These are phyloP conservation scores for Xerocomus spinulosus DNA, from an alignment of 768 basidiomycete genomes.

Conservation along the genomic window DNA sequence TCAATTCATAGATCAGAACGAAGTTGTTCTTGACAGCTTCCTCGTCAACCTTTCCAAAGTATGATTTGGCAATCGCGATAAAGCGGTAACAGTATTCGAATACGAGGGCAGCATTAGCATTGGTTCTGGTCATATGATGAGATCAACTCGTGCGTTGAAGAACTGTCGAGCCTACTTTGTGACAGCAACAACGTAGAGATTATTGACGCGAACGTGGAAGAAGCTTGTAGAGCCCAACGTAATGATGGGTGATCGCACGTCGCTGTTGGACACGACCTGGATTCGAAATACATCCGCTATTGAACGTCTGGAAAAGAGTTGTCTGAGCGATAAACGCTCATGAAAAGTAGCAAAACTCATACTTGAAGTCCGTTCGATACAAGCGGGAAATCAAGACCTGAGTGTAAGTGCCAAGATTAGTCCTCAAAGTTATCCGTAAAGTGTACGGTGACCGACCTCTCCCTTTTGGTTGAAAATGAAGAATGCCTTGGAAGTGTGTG, in stretches of 20 bases:
- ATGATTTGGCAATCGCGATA: slow-evolving; percentile 88
- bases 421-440: background rate
- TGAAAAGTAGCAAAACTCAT: slow-evolving; percentile 25
- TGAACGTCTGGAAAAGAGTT: slow-evolving; percentile 61
- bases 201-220: slow-evolving; percentile 96
- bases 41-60: slow-evolving; percentile 98
- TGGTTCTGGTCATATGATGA: slow-evolving; percentile 54
- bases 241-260: slow-evolving; percentile 95
- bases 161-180: slow-evolving; percentile 67
- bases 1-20: slow-evolving; percentile 94
- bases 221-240: slow-evolving; percentile 98
- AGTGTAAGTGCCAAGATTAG: slow-evolving; percentile 5
- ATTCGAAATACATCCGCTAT: slow-evolving; percentile 98
- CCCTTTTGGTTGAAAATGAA: slow-evolving; percentile 99
- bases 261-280: slow-evolving; percentile 96
- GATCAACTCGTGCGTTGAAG: background rate
- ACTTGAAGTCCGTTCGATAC: slow-evolving; percentile 98
- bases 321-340: slow-evolving; percentile 1
- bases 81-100: slow-evolving; percentile 99
- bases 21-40: slow-evolving; percentile 99
- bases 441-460: slow-evolving; percentile 59
- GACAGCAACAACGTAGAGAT: slow-evolving; percentile 91
- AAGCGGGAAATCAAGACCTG: slow-evolving; percentile 94
- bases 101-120: slow-evolving; percentile 95
- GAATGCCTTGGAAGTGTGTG: slow-evolving; percentile 66